Percentiles rank a stretch among this genome's conserved stretches.
These are phyloP conservation scores for Davidsoniella australis DNA, from an alignment of 2,329 filamentous ascomycete genomes.

Conservation along the genomic window DNA sequence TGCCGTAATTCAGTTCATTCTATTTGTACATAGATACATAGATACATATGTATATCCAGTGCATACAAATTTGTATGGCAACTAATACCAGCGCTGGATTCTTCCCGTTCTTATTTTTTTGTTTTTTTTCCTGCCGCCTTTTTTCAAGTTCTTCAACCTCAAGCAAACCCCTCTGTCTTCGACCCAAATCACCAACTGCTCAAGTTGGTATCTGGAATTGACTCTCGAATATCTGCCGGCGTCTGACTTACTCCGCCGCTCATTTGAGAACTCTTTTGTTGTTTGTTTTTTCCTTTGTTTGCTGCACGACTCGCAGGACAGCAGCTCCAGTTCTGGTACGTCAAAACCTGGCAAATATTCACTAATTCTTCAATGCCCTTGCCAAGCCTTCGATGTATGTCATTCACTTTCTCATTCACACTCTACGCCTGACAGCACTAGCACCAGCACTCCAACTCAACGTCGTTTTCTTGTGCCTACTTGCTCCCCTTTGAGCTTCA, in stretches of 20 bases:
- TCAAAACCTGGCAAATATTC: neutral
- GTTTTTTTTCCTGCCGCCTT: neutral
- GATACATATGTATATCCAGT: too few species aligned
- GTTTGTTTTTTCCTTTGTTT: constrained; percentile 1
- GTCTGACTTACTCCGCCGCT: constrained; percentile 11
- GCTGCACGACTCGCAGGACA: neutral
- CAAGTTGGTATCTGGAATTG: constrained; percentile 1
- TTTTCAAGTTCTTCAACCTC: neutral
- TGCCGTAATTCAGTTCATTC: neutral
- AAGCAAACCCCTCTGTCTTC: neutral
- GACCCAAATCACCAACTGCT: constrained; percentile 1
- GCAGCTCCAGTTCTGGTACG: neutral
- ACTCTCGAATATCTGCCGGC: constrained; percentile 1
- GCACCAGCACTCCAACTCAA: too few species aligned
- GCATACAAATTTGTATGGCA: neutral
- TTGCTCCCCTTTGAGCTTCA: neutral
- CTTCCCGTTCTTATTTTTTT: neutral
- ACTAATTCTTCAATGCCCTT: too few species aligned
- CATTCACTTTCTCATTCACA: too few species aligned
- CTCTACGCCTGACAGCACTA: too few species aligned
- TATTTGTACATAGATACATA: neutral
- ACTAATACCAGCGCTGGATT: neutral
- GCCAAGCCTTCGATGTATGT: too few species aligned
- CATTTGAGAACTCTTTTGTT: constrained; percentile 5
- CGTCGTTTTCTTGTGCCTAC: neutral